Percentiles rank a stretch among this genome's conserved stretches.
phyloP scores from a whole-genome alignment of 352 stramenopile species.

The Phytophthora pluvialis region DNA sequence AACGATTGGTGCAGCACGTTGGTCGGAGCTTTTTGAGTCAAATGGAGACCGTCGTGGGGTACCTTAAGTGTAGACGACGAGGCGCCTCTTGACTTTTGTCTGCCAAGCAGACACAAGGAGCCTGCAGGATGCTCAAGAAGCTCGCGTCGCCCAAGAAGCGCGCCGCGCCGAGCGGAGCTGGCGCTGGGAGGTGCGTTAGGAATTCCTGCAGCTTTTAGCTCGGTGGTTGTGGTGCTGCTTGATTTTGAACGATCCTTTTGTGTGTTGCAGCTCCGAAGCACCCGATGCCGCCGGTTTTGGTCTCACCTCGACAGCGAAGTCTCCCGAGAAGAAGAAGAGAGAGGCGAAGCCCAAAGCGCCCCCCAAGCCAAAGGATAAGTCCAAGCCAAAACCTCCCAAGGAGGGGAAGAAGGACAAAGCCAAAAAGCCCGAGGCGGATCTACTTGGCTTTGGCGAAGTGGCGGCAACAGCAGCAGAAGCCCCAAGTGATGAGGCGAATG shows the following conservation, averaged over 20 bases:
- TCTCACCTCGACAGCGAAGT: conserved; percentile 2
- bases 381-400: conserved; percentile 16
- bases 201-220: neutral
- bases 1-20: conserved; percentile 14
- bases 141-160: conserved; percentile 47
- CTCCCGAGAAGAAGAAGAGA: conserved; percentile 23
- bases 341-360: neutral
- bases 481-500: conserved; percentile 8
- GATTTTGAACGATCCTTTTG: neutral
- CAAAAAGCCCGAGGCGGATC: conserved; percentile 16
- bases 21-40: neutral
- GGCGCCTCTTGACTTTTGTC: conserved; percentile 7
- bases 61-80: neutral
- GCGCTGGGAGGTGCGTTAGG: neutral
- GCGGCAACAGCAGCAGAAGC: neutral
- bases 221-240: neutral
- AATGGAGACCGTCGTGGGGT: too few species aligned
- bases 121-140: conserved; percentile 49
- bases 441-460: conserved; percentile 9
- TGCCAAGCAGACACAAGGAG: neutral
- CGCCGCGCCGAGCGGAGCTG: neutral
- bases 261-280: conserved; percentile 8
- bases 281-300: conserved; percentile 7
- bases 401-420: conserved; percentile 34
- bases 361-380: conserved; percentile 8